phyloP scores from a whole-genome alignment of 2,329 filamentous ascomycete species.

The Ophiostoma populinum region DNA sequence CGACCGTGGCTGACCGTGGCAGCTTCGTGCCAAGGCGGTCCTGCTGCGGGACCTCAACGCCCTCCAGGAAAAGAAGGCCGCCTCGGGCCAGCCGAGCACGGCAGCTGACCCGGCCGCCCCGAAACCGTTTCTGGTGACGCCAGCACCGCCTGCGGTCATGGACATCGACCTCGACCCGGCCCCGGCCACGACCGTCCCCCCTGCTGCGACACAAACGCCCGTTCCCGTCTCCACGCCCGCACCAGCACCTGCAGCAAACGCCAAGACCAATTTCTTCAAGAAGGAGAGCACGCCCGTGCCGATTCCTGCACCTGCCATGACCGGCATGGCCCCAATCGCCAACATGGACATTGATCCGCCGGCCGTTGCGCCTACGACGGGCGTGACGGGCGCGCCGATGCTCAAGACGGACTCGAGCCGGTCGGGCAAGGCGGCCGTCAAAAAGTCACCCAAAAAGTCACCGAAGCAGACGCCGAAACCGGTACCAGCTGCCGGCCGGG shows the following conservation, averaged over 20 bases:
- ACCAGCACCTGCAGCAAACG: no score
- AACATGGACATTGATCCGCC: constrained; percentile 35
- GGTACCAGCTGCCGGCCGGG: neutral
- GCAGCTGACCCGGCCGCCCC: no score
- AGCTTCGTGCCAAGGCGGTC: constrained; percentile 37
- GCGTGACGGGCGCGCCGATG: neutral
- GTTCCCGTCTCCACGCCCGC: no score
- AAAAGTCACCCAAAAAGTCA: constrained; percentile 12
- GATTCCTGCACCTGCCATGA: no score
- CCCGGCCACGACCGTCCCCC: no score
- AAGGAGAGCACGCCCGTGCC: no score
- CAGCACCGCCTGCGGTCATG: constrained; percentile 13
- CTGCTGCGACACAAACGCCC: no score
- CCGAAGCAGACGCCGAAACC: constrained; percentile 9
- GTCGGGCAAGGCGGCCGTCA: constrained; percentile 1
- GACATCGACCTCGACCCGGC: constrained; percentile 16
- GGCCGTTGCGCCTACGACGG: neutral
- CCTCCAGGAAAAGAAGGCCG: constrained; percentile 15
- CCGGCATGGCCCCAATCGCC: constrained; percentile 31
- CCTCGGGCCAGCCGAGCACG: constrained; percentile 5
- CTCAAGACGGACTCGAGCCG: constrained; percentile 1
- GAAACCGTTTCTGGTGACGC: no score
- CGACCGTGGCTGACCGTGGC: no score
- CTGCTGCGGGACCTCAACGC: constrained; percentile 35
- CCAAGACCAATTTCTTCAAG: no score